Evolutionary conservation across 257 asterid genomes (phyloP).

Genomic region (Cordia subcordata): DNA sequence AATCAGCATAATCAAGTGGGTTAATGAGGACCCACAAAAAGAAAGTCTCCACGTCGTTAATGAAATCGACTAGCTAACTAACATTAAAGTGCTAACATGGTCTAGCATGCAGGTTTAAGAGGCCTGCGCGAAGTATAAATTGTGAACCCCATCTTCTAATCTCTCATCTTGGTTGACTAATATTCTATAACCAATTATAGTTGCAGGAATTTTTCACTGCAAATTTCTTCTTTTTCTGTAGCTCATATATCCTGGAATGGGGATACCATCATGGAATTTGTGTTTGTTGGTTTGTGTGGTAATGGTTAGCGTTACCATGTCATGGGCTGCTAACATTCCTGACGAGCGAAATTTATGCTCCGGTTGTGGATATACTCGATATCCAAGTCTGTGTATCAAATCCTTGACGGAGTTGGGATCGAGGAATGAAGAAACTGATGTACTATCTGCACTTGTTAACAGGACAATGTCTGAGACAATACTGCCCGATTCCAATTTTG

Average conservation of each 20-base stretch:
- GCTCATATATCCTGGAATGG: slow-evolving; percentile 22
- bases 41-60: background rate
- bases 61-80: slow-evolving; percentile 20
- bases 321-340: slow-evolving; percentile 9
- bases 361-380: slow-evolving; percentile 59
- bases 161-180: too few species aligned
- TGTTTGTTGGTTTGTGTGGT: slow-evolving; percentile 13
- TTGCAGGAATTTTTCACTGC: too few species aligned
- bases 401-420: slow-evolving; percentile 29
- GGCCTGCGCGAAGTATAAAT: slow-evolving; percentile 13
- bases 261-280: slow-evolving; percentile 18
- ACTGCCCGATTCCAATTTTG: slow-evolving; percentile 43
- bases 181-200: slow-evolving; percentile 2
- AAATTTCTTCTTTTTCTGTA: background rate
- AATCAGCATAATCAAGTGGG: background rate
- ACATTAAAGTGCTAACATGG: slow-evolving; percentile 1
- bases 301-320: slow-evolving; percentile 5
- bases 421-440: slow-evolving; percentile 17
- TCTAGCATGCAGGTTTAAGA: background rate
- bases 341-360: slow-evolving; percentile 14
- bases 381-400: slow-evolving; percentile 51
- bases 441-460: slow-evolving; percentile 45
- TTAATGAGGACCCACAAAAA: background rate
- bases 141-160: slow-evolving; percentile 3
- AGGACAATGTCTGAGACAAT: slow-evolving; percentile 34